Evolutionary conservation across 2,329 filamentous ascomycete species (phyloP), one percentile per base, ranked within the genome.

Genomic region (Trichoderma sp.): DNA sequence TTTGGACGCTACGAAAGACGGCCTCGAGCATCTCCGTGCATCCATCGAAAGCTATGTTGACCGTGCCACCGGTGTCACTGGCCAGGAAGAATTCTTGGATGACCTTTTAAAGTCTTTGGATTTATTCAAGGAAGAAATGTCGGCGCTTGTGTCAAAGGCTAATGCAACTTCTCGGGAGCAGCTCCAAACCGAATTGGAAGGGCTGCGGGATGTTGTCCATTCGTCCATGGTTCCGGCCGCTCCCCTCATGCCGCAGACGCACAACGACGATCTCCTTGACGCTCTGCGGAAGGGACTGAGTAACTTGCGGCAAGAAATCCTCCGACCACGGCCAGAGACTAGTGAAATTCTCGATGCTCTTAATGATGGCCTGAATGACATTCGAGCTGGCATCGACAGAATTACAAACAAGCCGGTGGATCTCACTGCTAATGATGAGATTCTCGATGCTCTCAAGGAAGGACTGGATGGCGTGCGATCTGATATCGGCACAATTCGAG

Each of bases 311-410:
- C 84, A 87, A 18, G 94, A 97, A 73, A 86, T 97, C 60, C 90
- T 90, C 8, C 83, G 86, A 16, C 86, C 86, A 3, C 83, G 87
- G 55, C 83, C 85, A 18, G 93, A 94, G 72, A 95, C 93, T 0
- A 91, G 93, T 63, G 94, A 97, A 75, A 92, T 97, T 13, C 84
- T 98, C 1, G 93, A 97, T 76, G 92, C 94, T 1, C 84, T 98
- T 66, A 94, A 96, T 69, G 94, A 97, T 77, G 94, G 94, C 2
- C 85, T 98, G 7, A 89, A 91, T 71, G 89, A 90, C 59, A 83
- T 98, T 10, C 89, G 92, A 30, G 83, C 85, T 32, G 91, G 93
- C 70, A 90, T 98, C 68, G 94, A 97, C 69, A 86, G 84, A 75
- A 85, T 96, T 18, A 84, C 89, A 26, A 90, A 95, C 76, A 96